phyloP scores from a whole-genome alignment of 164 flowering plant genomes.

The Cinnamomum chago region DNA sequence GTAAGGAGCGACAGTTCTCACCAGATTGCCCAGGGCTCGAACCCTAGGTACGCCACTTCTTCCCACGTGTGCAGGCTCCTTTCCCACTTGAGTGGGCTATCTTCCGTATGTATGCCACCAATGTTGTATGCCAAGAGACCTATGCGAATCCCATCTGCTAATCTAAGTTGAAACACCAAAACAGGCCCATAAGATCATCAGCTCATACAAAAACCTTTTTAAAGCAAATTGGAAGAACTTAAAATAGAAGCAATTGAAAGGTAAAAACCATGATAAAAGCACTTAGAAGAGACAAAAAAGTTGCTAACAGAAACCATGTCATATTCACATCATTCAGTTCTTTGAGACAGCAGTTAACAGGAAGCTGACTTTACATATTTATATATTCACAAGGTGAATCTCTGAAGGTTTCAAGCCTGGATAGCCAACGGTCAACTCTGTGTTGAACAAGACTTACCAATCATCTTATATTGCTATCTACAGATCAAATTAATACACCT shows the following conservation, averaged over 20 bases:
- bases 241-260: too few species aligned
- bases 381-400: background rate
- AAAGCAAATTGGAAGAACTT: too few species aligned
- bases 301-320: background rate
- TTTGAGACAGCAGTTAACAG: background rate
- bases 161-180: background rate
- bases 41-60: too few species aligned
- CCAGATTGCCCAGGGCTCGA: too few species aligned
- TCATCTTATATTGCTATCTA: background rate
- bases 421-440: slow-evolving; percentile 5
- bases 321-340: slow-evolving; percentile 1
- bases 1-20: too few species aligned
- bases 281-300: background rate
- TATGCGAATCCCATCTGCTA: background rate
- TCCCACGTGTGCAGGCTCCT: too few species aligned
- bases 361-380: background rate
- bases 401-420: background rate
- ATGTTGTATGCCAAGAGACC: too few species aligned
- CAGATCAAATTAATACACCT: background rate
- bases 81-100: too few species aligned
- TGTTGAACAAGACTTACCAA: slow-evolving; percentile 1
- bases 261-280: background rate
- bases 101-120: background rate
- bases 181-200: background rate
- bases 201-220: background rate